Conservation (phyloP, 495 filamentous ascomycete species). For the Tuber indicum region DNA sequence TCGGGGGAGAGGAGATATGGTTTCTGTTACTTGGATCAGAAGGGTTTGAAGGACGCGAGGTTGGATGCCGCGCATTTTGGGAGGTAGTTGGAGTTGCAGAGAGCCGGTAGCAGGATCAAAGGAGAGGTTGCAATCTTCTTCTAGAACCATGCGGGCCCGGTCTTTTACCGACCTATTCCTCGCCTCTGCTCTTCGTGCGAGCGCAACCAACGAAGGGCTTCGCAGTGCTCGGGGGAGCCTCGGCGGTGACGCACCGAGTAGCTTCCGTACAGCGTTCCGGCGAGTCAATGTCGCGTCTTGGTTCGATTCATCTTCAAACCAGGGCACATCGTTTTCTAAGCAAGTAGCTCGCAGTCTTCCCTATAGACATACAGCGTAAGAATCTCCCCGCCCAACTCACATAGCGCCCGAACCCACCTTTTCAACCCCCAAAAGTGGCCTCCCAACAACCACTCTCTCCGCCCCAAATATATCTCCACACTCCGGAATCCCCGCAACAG, state of each 20-base stretch:
- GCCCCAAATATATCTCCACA: conserved; percentile 67
- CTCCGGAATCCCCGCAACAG: conserved; percentile 66
- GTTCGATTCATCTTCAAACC: conserved; percentile 86
- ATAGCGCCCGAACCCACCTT: conserved; percentile 49
- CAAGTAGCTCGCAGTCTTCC: conserved; percentile 66
- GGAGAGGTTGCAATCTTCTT: conserved; percentile 43
- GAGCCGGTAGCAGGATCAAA: conserved; percentile 45
- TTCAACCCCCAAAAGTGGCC: conserved; percentile 66
- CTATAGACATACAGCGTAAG: conserved; percentile 54
- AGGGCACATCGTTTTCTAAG: conserved; percentile 55
- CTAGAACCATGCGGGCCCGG: conserved; percentile 45
- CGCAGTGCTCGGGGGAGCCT: conserved; percentile 64
- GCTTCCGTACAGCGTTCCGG: conserved; percentile 70
- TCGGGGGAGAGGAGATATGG: conserved; percentile 46
- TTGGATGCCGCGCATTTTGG: conserved; percentile 3
- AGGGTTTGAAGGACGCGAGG: conserved; percentile 15
- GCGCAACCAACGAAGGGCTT: conserved; percentile 55
- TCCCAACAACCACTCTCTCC: conserved; percentile 58
- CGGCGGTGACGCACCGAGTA: conserved; percentile 47
- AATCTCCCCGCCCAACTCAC: conserved; percentile 7
- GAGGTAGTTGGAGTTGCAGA: conserved; percentile 45
- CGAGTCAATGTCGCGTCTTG: conserved; percentile 65
- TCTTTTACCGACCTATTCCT: conserved; percentile 38
- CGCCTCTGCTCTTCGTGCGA: conserved; percentile 46
- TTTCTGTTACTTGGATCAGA: conserved; percentile 47